Percentiles rank a stretch among this genome's conserved stretches.
Conservation (phyloP, 73 alveolate species). For the Paramecium bursaria region DNA sequence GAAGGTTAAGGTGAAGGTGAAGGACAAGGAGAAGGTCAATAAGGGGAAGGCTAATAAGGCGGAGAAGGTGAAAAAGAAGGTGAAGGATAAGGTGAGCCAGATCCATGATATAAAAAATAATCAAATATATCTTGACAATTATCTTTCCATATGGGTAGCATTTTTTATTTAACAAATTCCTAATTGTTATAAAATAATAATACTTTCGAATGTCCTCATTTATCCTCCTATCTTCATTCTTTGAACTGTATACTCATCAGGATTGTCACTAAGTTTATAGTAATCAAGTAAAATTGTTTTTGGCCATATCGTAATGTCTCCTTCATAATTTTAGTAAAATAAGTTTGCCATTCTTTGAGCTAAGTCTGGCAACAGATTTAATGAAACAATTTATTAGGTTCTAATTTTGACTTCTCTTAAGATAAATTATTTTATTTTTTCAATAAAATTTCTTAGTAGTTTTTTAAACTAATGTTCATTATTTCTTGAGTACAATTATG, state of each 20-base stretch:
- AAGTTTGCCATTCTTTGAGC: slow-evolving; percentile 56
- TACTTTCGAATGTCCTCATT: slow-evolving; percentile 27
- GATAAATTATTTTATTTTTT: slow-evolving; percentile 52
- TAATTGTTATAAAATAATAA: too few species aligned
- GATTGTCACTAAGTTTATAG: slow-evolving; percentile 72
- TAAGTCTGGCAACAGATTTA: slow-evolving; percentile 66
- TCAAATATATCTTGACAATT: too few species aligned
- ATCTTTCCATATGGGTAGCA: too few species aligned
- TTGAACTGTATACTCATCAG: slow-evolving; percentile 33
- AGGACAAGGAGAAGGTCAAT: too few species aligned
- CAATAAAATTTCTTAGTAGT: slow-evolving; percentile 36
- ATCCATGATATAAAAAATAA: too few species aligned
- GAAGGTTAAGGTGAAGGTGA: too few species aligned
- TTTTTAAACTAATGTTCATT: neutral
- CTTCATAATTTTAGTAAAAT: slow-evolving; percentile 71
- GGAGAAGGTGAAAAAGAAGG: too few species aligned
- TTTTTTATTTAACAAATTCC: too few species aligned
- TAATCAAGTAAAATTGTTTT: slow-evolving; percentile 66
- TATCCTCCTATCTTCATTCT: slow-evolving; percentile 23
- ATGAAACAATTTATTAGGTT: neutral
- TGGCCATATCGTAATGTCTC: slow-evolving; percentile 82
- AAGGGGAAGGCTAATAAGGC: too few species aligned
- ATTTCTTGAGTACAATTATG: slow-evolving; percentile 46
- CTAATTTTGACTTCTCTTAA: slow-evolving; percentile 69
- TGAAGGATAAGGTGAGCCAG: too few species aligned